Base-by-base conservation (phyloP, 306 rosid species). In the Glycyrrhiza uralensis region DNA sequence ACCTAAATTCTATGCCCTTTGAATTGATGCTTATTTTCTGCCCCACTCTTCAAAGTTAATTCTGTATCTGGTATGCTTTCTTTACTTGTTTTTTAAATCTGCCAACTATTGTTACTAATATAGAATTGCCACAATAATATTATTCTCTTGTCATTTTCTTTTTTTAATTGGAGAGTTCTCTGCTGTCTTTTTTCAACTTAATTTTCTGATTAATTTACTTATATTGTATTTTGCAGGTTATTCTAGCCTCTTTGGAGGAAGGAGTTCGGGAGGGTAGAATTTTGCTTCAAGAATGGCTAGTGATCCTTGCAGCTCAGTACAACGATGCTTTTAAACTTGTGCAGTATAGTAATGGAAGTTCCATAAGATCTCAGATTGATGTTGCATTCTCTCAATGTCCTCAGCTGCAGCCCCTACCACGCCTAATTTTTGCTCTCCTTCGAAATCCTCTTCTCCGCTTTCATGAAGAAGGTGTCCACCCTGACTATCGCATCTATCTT, bases 391-490 rank as follows among this genome's bases (percentile, higher is more conserved):
- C 94, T 58, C 98, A 94, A 67, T 94, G 97, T 80, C 96, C 97
- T 39, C 88, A 94, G 65, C 74, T 94, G 80, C 97, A 87, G 90
- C 80, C 91, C 59, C 81, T 94, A 33, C 89, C 96, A 0, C 96
- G 98, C 65, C 59, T 94, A 71, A 87, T 94, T 54, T 94, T 94
- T 81, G 98, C 97, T 67, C 85, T 94, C 76, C 96, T 91, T 74
- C 83, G 97, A 64, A 94, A 86, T 80, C 96, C 98, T 72, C 91
- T 94, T 73, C 98, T 94, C 44, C 91, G 89, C 50, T 83, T 91
- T 57, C 97, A 94, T 24, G 98, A 94, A 83, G 98, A 93, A 84
- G 98, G 98, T 14, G 90, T 94, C 59, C 98, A 94, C 76, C 98
- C 97, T 0, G 98, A 94, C 74, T 86, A 86, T 71, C 89, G 97